phyloP scores from a whole-genome alignment of 495 filamentous ascomycete genomes.

The Neurospora discreta region DNA sequence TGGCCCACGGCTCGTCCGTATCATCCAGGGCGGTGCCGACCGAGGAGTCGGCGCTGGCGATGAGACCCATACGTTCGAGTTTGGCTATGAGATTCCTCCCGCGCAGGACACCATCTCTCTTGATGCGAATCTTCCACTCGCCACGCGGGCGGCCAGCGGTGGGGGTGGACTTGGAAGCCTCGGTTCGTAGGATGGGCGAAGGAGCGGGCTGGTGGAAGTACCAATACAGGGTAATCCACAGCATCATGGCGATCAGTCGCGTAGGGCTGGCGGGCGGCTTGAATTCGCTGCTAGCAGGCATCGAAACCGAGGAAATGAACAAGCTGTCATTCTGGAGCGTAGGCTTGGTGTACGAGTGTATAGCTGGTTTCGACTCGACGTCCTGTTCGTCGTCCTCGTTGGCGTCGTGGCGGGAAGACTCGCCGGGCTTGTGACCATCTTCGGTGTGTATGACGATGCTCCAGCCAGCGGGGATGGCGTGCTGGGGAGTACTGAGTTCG shows the following conservation, averaged over 20 bases:
- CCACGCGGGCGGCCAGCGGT: conserved; percentile 60
- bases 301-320: conserved; percentile 85
- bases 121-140: conserved; percentile 82
- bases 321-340: conserved; percentile 69
- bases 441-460: conserved; percentile 71
- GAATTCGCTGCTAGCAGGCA: conserved; percentile 66
- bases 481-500: conserved; percentile 54
- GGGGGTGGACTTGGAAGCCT: conserved; percentile 54
- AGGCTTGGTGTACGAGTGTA: conserved; percentile 57
- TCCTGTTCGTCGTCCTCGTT: background rate
- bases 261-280: conserved; percentile 69
- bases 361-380: conserved; percentile 23
- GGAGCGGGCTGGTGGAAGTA: conserved; percentile 80
- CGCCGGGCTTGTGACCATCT: conserved; percentile 27
- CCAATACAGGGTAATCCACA: conserved; percentile 92
- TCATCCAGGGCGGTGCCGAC: conserved; percentile 58
- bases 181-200: conserved; percentile 41
- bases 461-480: conserved; percentile 75
- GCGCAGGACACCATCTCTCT: conserved; percentile 75
- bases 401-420: conserved; percentile 7
- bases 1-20: conserved; percentile 53
- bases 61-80: conserved; percentile 83
- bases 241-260: conserved; percentile 85
- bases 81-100: conserved; percentile 75
- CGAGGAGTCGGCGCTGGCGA: conserved; percentile 62